Evolutionary conservation across 306 rosid genomes (phyloP), one percentile per base, ranked within the genome.

Genomic region (Quercus berberidifolia): DNA sequence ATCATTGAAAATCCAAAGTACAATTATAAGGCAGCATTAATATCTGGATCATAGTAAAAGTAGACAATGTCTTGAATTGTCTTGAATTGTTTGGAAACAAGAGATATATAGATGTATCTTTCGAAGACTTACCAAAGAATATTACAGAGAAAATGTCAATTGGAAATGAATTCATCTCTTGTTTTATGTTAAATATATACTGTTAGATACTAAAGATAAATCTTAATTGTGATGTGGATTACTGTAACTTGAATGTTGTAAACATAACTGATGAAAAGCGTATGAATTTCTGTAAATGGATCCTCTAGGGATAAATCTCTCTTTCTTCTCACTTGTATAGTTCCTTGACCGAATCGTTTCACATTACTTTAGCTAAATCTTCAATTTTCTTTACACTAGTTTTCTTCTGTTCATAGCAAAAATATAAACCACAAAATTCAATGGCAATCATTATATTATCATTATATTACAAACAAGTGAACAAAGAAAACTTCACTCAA

Each of bases 191-290:
- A 35, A 35, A 35, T 35, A 35, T 35, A 35, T 35, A 35, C 41
- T 35, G 41, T 35, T 8, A 35, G 41, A 35, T 35, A 35, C 41
- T 35, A 35, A 35, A 35, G 41, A 35, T 35, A 35, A 35, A 35
- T 35, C 41, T 35, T 35, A 35, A 35, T 6, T 35, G 41, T 35
- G 2, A 35, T 35, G 41, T 35, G 41, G 9, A 35, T 35, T 46
- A 46, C 11, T 10, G 15, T 12, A 46, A 46, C 15, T 46, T 2
- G 52, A 46, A 46, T 46, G 13, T 10, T 11, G 3, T 18, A 18
- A 74, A 74, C 91, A 85, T 76, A 85, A 90, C 91, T 87, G 90
- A 78, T 87, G 91, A 86, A 90, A 90, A 17, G 91, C 88, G 20
- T 65, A 31, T 30, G 86, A 55, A 55, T 83, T 85, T 60, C 78